phyloP scores from a whole-genome alignment of 2,329 filamentous ascomycete genomes.

The Orbilia quercus region DNA sequence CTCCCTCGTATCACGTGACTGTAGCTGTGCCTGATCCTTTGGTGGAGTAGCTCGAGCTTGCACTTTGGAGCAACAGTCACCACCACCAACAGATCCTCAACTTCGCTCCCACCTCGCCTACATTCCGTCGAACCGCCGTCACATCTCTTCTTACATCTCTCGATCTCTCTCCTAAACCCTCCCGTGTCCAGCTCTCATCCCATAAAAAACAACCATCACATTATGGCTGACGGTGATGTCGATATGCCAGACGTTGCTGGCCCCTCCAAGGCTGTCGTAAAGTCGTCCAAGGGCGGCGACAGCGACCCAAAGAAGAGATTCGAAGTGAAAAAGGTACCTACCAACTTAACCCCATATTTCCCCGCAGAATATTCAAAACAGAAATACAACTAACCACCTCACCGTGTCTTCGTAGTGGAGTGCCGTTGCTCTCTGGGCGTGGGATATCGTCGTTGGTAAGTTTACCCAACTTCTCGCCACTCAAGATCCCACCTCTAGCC shows the following conservation, averaged over 20 bases:
- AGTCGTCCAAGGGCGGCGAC: conserved; percentile 68
- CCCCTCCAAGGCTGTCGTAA: conserved; percentile 69
- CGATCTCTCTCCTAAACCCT: conserved; percentile 15
- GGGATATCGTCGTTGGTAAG: conserved; percentile 87
- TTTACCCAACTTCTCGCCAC: neutral
- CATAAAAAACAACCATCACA: conserved; percentile 7
- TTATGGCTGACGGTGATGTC: conserved; percentile 74
- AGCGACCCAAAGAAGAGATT: conserved; percentile 89
- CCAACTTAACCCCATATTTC: neutral
- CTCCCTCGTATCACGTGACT: conserved; percentile 19
- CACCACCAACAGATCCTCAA: conserved; percentile 22
- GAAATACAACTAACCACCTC: conserved; percentile 35
- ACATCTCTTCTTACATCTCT: neutral
- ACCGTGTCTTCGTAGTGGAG: conserved; percentile 79
- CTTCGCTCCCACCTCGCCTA: conserved; percentile 13
- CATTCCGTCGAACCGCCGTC: neutral
- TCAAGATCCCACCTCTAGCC: conserved; percentile 1
- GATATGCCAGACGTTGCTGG: conserved; percentile 89
- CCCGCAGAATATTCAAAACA: neutral
- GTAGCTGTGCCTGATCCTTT: conserved; percentile 3
- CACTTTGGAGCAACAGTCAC: conserved; percentile 53
- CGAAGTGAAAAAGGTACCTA: conserved; percentile 93
- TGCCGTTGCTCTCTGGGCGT: conserved; percentile 96
- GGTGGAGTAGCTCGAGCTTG: conserved; percentile 33
- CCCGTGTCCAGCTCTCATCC: neutral